A percentile compares a stretch with the other conserved stretches of the same genome.
Conservation (phyloP, 2,329 filamentous ascomycete genomes). For the Phymatotrichopsis omnivora region DNA sequence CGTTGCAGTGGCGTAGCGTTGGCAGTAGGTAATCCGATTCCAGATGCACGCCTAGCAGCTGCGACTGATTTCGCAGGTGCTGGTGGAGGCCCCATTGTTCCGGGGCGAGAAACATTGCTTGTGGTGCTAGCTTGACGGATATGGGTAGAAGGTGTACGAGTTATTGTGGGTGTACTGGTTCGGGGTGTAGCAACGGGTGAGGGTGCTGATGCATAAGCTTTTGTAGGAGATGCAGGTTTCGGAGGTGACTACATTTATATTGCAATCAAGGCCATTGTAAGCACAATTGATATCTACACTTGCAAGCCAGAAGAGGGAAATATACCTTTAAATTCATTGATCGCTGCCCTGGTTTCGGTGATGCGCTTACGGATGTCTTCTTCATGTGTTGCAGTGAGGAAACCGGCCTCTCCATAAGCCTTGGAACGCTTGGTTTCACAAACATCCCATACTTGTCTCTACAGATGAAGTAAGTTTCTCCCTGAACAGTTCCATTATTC, state of each 20-base stretch:
- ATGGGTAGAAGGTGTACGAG: slow-evolving; percentile 2
- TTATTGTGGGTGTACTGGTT: slow-evolving; percentile 23
- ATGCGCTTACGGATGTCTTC: slow-evolving; percentile 11
- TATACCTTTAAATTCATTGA: slow-evolving; percentile 22
- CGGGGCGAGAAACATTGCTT: slow-evolving; percentile 14
- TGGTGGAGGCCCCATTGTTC: slow-evolving; percentile 27
- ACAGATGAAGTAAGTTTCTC: slow-evolving; percentile 82
- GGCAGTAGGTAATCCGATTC: slow-evolving; percentile 19
- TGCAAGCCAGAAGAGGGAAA: not conserved
- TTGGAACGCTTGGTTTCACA: slow-evolving; percentile 50
- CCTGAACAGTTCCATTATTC: slow-evolving; percentile 86
- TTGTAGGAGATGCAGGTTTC: slow-evolving; percentile 7
- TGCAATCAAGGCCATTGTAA: not conserved
- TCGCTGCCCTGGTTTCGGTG: slow-evolving; percentile 13
- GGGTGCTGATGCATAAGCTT: slow-evolving; percentile 10
- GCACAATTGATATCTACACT: not conserved
- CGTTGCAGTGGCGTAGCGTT: slow-evolving; percentile 17
- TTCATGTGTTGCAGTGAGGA: slow-evolving; percentile 7
- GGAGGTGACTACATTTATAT: slow-evolving; percentile 1
- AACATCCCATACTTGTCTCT: slow-evolving; percentile 66
- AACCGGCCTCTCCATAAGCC: slow-evolving; percentile 28
- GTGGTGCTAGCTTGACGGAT: not conserved
- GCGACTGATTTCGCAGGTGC: slow-evolving; percentile 4
- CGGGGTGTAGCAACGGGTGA: slow-evolving; percentile 19
- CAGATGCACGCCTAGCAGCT: slow-evolving; percentile 5